Base-by-base conservation (phyloP, 306 rosid genomes). In the Argentina anserina region DNA sequence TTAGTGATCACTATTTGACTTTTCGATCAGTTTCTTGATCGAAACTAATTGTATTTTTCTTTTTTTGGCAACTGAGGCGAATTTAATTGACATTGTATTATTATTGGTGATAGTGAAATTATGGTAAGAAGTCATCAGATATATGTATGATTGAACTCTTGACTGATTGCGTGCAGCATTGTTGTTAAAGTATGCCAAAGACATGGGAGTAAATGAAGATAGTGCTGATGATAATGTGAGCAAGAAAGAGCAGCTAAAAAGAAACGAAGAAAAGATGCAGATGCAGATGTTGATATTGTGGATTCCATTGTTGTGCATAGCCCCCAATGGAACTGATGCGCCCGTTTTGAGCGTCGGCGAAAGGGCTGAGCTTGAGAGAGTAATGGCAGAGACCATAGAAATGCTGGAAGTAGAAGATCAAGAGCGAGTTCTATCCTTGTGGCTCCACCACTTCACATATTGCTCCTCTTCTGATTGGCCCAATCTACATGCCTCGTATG, bases 391-490 rank as follows among this genome's bases (percentile, higher is more conserved):
- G 71, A 82, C 74, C 40, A 85, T 92, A 21, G 85, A 75, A 60
- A 64, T n/a, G 75, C 26, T 90, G 52, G 87, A 85, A 53, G 75
- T 76, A 49, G 75, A 81, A 53, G 83, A 84, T 50, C 91, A 86
- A 52, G 97, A 90, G 55, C 82, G 84, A 71, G 88, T 87, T 50
- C 71, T 92, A n/a, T 74, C 89, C 28, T 65, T 90, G 6, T 92
- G 97, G 97, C 96, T 92, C 12, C 92, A 90, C 69, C 90, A 92
- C 72, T 92, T 84, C 78, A 90, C 97, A 9, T 78, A 28, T 34
- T 84, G 79, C 33, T 63, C 86, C 6, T 85, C 87, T 65, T 83
- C 92, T 39, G 97, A 92, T 36, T 90, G 97, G 97, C 97, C 97
- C 2, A 85, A 90, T 71, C 92, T 92, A 79, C 87, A 81, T 39